Conservation (phyloP, 2,329 filamentous ascomycete species). For the Monosporascus sp. region DNA sequence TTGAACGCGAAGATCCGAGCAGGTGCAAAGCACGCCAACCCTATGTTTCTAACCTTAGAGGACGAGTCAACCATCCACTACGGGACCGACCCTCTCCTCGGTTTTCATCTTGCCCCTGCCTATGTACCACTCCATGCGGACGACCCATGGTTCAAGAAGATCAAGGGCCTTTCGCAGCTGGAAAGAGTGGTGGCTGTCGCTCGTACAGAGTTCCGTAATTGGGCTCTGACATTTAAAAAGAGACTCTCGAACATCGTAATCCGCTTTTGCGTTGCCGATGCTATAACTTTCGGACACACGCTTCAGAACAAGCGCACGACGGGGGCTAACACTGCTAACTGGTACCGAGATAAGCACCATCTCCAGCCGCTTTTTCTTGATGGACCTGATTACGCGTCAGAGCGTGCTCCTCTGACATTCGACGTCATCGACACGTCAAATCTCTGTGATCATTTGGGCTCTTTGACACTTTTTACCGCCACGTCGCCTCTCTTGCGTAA, state of each 20-base stretch:
- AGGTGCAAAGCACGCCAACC: conserved; percentile 30
- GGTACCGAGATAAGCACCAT: conserved; percentile 37
- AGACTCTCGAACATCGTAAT: conserved; percentile 28
- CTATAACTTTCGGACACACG: conserved; percentile 45
- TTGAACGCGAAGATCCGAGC: conserved; percentile 5
- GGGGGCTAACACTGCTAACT: conserved; percentile 30
- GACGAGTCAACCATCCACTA: conserved; percentile 37
- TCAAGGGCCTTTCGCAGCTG: conserved; percentile 28
- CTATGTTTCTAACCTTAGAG: conserved; percentile 35
- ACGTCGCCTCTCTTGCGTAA: conserved; percentile 40
- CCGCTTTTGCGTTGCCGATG: conserved; percentile 43
- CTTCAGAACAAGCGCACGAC: conserved; percentile 35
- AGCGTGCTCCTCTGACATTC: conserved; percentile 37
- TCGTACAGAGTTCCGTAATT: conserved; percentile 39
- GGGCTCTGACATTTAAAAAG: conserved; percentile 36
- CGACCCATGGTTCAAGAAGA: background rate
- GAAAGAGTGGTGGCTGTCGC: conserved; percentile 28
- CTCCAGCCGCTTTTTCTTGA: conserved; percentile 34
- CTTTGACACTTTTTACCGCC: conserved; percentile 39
- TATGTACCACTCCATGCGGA: conserved; percentile 29
- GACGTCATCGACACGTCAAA: conserved; percentile 53
- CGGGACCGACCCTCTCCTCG: conserved; percentile 43
- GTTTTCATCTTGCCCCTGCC: conserved; percentile 50
- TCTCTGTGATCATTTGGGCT: conserved; percentile 39
- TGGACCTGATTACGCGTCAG: conserved; percentile 32